Evolutionary conservation across 352 stramenopile species (phyloP).

Genomic region (Phytopythium ostracodes): DNA sequence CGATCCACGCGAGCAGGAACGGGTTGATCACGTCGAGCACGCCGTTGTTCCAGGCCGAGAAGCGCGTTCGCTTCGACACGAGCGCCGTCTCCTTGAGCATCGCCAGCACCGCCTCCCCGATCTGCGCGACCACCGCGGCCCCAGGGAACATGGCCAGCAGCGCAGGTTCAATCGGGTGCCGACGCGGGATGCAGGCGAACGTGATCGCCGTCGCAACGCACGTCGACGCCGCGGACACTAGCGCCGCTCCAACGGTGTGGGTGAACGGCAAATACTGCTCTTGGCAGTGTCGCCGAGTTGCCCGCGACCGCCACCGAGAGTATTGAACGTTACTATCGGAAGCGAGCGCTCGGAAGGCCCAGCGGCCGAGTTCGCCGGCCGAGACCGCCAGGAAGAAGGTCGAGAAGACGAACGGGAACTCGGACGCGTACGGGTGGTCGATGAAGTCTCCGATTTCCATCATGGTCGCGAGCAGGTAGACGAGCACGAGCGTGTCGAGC

Average conservation of each 20-base stretch:
- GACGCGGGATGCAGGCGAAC: slow-evolving; percentile 19
- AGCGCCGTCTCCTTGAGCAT: slow-evolving; percentile 42
- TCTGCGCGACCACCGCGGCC: slow-evolving; percentile 30
- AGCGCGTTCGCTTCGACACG: slow-evolving; percentile 14
- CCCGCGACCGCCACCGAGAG: neutral
- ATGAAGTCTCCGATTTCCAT: slow-evolving; percentile 60
- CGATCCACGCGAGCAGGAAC: slow-evolving; percentile 56
- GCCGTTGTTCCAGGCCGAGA: slow-evolving; percentile 38
- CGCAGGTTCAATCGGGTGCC: slow-evolving; percentile 13
- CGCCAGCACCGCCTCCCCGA: slow-evolving; percentile 30
- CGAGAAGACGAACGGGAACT: slow-evolving; percentile 28
- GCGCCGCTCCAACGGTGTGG: slow-evolving; percentile 10
- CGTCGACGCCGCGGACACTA: slow-evolving; percentile 16
- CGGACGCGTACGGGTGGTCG: slow-evolving; percentile 33
- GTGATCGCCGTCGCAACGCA: slow-evolving; percentile 15
- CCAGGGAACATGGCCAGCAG: slow-evolving; percentile 25
- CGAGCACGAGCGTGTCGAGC: slow-evolving; percentile 49
- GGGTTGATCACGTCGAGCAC: slow-evolving; percentile 52
- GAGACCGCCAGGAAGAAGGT: slow-evolving; percentile 49
- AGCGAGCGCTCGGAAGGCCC: slow-evolving; percentile 16
- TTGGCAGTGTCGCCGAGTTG: neutral
- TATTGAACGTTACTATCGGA: neutral
- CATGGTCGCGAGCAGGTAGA: slow-evolving; percentile 57
- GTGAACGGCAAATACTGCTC: neutral
- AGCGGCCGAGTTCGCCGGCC: slow-evolving; percentile 28